Evolutionary conservation across 2,329 filamentous ascomycete genomes (phyloP).

Genomic region (Helicocarpus griseus): DNA sequence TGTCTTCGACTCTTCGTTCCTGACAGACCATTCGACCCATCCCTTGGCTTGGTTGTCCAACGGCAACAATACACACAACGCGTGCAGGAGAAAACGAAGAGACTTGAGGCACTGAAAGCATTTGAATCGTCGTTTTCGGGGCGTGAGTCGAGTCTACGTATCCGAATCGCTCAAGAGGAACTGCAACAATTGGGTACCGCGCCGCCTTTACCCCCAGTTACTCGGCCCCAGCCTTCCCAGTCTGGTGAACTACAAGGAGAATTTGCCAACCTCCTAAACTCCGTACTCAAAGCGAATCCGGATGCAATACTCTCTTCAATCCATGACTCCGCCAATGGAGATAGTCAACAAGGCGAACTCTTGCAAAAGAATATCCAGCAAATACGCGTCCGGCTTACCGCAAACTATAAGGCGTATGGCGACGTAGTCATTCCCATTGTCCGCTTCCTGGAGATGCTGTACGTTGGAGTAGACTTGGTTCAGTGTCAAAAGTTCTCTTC

Average conservation of each 20-base stretch:
- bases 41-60: constrained; percentile 52
- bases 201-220: constrained; percentile 58
- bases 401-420: constrained; percentile 67
- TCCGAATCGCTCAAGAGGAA: constrained; percentile 53
- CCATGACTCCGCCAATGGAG: constrained; percentile 1
- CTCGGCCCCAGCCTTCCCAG: constrained; percentile 59
- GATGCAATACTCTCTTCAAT: constrained; percentile 21
- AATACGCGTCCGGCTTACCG: constrained; percentile 59
- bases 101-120: constrained; percentile 49
- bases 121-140: constrained; percentile 63
- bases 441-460: constrained; percentile 69
- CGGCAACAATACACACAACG: constrained; percentile 50
- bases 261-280: constrained; percentile 65
- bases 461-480: constrained; percentile 61
- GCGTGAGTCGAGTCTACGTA: constrained; percentile 57
- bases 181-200: constrained; percentile 55
- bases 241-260: constrained; percentile 68
- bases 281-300: constrained; percentile 40
- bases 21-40: constrained; percentile 76
- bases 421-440: constrained; percentile 72
- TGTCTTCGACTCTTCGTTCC: constrained; percentile 75
- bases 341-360: constrained; percentile 20
- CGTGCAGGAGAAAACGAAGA: constrained; percentile 44
- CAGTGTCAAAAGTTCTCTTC: constrained; percentile 20
- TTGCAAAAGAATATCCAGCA: constrained; percentile 52